phyloP scores from a whole-genome alignment of 2,329 filamentous ascomycete genomes.

The Xylariales sp. region DNA sequence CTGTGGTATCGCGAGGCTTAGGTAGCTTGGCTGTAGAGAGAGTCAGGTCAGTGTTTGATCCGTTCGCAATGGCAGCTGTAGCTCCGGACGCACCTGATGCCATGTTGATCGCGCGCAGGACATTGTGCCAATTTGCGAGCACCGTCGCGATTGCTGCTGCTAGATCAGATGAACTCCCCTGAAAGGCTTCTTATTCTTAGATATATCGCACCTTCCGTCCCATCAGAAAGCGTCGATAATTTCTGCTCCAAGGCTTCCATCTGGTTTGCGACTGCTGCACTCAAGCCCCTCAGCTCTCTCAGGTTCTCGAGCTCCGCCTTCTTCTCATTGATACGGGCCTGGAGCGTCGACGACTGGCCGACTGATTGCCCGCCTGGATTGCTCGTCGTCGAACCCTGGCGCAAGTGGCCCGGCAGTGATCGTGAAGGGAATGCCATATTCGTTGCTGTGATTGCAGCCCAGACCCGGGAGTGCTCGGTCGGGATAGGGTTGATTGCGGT shows the following conservation, averaged over 20 bases:
- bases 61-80: too few species aligned
- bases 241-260: conserved; percentile 81
- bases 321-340: conserved; percentile 79
- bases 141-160: conserved; percentile 74
- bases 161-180: conserved; percentile 9
- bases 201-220: conserved; percentile 63
- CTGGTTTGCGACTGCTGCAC: conserved; percentile 70
- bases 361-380: conserved; percentile 36
- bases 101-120: conserved; percentile 80
- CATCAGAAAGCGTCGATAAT: conserved; percentile 70
- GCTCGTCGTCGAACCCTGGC: conserved; percentile 51
- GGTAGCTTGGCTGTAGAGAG: conserved; percentile 64
- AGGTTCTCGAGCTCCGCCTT: conserved; percentile 77
- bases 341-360: conserved; percentile 64
- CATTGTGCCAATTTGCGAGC: conserved; percentile 82
- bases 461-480: too few species aligned
- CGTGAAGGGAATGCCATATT: conserved; percentile 54
- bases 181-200: conserved; percentile 11
- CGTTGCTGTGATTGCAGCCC: too few species aligned
- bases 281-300: conserved; percentile 72
- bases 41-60: neutral
- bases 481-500: too few species aligned
- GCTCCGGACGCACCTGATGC: conserved; percentile 71
- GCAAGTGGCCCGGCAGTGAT: conserved; percentile 61
- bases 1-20: conserved; percentile 43